Evolutionary conservation across 495 filamentous ascomycete species (phyloP).

Genomic region (Podospora australis): DNA sequence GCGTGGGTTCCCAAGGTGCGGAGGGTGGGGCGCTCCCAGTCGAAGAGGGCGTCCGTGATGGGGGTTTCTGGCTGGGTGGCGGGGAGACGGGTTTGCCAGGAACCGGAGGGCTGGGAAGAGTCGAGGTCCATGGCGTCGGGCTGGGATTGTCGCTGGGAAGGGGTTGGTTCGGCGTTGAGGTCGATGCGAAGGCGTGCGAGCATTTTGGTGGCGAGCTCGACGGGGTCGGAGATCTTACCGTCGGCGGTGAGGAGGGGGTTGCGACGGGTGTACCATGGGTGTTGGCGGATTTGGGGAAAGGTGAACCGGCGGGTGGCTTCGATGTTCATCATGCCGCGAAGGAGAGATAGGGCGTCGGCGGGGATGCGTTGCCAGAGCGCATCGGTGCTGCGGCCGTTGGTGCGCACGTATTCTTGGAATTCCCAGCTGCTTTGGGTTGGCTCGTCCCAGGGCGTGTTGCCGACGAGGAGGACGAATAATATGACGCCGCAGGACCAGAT

Average conservation of each 20-base stretch:
- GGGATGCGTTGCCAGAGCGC: constrained; percentile 82
- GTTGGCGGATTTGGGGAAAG: constrained; percentile 78
- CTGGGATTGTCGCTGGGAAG: constrained; percentile 34
- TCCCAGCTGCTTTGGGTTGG: constrained; percentile 75
- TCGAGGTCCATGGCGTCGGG: constrained; percentile 57
- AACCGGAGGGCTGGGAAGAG: constrained; percentile 22
- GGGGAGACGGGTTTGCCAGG: constrained; percentile 32
- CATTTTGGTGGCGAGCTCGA: constrained; percentile 85
- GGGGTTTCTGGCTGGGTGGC: constrained; percentile 79
- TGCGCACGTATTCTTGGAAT: constrained; percentile 76
- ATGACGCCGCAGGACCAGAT: constrained; percentile 98
- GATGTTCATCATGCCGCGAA: constrained; percentile 89
- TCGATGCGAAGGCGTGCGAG: constrained; percentile 90
- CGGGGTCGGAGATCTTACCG: constrained; percentile 70
- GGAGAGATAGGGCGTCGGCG: constrained; percentile 68
- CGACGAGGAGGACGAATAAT: constrained; percentile 87
- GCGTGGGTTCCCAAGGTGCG: constrained; percentile 41
- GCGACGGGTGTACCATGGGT: constrained; percentile 88
- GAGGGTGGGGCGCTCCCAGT: constrained; percentile 61
- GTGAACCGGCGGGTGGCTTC: constrained; percentile 71
- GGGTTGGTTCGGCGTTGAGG: constrained; percentile 62
- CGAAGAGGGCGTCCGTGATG: constrained; percentile 60
- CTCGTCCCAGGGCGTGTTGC: constrained; percentile 97
- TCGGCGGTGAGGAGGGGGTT: constrained; percentile 69
- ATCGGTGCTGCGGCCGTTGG: constrained; percentile 72